These are phyloP conservation scores for Solanum arcanum DNA, from an alignment of 257 asterid species.

Conservation along the genomic window DNA sequence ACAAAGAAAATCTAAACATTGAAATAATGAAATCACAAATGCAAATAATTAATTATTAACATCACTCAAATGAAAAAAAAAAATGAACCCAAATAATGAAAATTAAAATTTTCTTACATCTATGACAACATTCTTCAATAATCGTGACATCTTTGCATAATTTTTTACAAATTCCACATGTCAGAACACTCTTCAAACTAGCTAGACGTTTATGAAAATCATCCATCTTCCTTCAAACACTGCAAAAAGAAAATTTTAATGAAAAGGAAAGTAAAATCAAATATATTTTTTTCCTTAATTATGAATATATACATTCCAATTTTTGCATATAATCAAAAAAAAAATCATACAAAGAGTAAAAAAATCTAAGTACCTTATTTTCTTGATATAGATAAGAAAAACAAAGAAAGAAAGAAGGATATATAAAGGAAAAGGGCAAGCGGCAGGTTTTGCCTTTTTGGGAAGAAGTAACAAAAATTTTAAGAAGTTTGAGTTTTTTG, in stretches of 20 bases:
- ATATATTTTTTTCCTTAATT: neutral
- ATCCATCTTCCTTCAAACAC: neutral
- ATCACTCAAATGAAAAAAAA: too few species aligned
- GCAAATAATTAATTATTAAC: too few species aligned
- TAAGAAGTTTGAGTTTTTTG: neutral
- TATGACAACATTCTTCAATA: slow-evolving; percentile 12
- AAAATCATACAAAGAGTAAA: neutral
- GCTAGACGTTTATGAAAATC: neutral
- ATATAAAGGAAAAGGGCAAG: neutral
- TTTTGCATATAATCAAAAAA: neutral
- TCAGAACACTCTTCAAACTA: neutral
- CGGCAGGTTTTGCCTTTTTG: neutral
- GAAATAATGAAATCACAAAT: too few species aligned
- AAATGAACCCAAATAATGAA: too few species aligned
- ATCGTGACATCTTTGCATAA: neutral
- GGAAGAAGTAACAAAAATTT: neutral
- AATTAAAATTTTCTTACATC: neutral
- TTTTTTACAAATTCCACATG: slow-evolving; percentile 5
- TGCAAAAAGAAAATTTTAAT: neutral
- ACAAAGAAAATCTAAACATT: too few species aligned
- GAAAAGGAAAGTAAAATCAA: neutral
- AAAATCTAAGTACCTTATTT: neutral
- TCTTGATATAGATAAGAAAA: neutral
- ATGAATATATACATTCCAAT: neutral
- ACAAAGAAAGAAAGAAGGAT: neutral